These are phyloP conservation scores for Heracleum sosnowskyi DNA, from an alignment of 129 eudicot species.

Conservation along the genomic window DNA sequence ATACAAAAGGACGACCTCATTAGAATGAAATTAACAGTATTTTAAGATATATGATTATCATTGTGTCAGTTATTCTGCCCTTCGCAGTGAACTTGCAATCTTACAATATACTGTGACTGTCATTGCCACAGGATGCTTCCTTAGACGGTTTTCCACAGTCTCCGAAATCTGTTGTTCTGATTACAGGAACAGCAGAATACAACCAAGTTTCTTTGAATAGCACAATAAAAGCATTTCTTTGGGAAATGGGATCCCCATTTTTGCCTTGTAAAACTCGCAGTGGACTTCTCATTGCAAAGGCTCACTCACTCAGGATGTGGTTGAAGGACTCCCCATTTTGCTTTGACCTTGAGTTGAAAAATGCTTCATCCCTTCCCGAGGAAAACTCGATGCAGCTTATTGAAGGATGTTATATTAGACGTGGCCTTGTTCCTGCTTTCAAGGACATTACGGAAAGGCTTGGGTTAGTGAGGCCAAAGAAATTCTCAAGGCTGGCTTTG, in stretches of 20 bases:
- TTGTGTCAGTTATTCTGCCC: neutral
- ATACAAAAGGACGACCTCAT: neutral
- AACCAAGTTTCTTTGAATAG: slow-evolving; percentile 71
- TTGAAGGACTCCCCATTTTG: slow-evolving; percentile 94
- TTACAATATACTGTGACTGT: neutral
- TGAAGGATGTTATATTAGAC: slow-evolving; percentile 75
- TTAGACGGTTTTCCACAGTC: slow-evolving; percentile 81
- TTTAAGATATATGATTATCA: neutral
- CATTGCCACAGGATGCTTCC: slow-evolving; percentile 71
- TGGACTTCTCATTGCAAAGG: slow-evolving; percentile 82
- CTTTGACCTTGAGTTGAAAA: slow-evolving; percentile 87
- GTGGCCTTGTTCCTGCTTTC: slow-evolving; percentile 91
- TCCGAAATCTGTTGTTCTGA: slow-evolving; percentile 86
- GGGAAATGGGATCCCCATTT: slow-evolving; percentile 99
- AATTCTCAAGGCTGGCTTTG: slow-evolving; percentile 89
- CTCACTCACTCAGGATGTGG: slow-evolving; percentile 94
- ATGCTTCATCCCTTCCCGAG: slow-evolving; percentile 48
- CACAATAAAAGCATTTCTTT: slow-evolving; percentile 69
- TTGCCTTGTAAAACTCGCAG: slow-evolving; percentile 79
- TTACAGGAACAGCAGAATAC: slow-evolving; percentile 80
- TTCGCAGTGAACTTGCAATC: neutral
- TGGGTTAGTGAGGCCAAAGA: slow-evolving; percentile 67
- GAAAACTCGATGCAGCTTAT: slow-evolving; percentile 75
- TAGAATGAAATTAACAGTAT: neutral
- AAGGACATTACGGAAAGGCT: slow-evolving; percentile 69